phyloP scores from a whole-genome alignment of 2,329 filamentous ascomycete genomes.

The Penicillium brasilianum region DNA sequence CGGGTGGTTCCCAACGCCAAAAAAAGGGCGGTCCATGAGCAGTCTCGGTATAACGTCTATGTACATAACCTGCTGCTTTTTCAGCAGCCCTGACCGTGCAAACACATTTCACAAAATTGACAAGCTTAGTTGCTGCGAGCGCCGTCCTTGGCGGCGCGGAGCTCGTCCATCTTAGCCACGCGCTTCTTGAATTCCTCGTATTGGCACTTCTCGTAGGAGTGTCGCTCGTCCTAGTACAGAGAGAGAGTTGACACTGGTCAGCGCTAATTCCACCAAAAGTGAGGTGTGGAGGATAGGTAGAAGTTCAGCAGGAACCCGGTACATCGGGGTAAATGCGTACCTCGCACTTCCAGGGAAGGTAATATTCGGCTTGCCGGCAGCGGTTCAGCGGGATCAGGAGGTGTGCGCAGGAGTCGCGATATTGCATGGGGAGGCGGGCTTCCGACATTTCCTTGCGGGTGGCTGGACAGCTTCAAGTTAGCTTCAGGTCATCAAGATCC shows the following conservation, averaged over 20 bases:
- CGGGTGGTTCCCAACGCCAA: conserved; percentile 37
- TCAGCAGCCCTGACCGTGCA: conserved; percentile 34
- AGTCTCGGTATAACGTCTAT: conserved; percentile 45
- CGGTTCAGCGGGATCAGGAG: conserved; percentile 94
- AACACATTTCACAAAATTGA: conserved; percentile 27
- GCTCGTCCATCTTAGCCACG: conserved; percentile 97
- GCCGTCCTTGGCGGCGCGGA: conserved; percentile 82
- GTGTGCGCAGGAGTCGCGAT: conserved; percentile 94
- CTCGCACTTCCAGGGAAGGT: conserved; percentile 96
- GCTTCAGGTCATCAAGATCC: conserved; percentile 18
- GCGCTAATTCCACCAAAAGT: conserved; percentile 12
- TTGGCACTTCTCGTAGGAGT: conserved; percentile 99
- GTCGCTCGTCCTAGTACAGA: conserved; percentile 77
- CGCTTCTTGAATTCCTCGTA: conserved; percentile 99
- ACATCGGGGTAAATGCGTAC: conserved; percentile 58
- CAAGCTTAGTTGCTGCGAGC: conserved; percentile 76
- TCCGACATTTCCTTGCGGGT: conserved; percentile 88
- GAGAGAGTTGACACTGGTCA: not conserved
- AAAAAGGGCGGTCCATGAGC: conserved; percentile 43
- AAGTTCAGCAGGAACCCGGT: not conserved
- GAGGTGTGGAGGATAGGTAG: not conserved
- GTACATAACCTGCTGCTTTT: conserved; percentile 44
- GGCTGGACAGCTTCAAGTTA: conserved; percentile 30
- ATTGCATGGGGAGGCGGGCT: conserved; percentile 82
- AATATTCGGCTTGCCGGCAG: conserved; percentile 90